Conservation (phyloP, 345 rosid genomes). For the Stellera chamaejasme region DNA sequence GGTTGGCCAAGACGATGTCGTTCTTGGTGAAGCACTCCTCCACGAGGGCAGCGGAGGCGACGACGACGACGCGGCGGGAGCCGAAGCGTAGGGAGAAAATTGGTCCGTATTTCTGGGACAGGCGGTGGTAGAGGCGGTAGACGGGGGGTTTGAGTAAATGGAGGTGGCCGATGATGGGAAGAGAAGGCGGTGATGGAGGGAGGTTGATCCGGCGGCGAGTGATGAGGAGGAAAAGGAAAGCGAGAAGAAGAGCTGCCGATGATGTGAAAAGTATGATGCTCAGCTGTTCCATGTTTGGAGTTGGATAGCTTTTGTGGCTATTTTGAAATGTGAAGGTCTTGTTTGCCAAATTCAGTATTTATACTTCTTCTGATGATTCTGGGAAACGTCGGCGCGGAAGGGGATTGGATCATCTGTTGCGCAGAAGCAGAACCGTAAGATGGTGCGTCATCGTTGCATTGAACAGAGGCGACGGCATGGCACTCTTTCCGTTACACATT, state of each 20-base stretch:
- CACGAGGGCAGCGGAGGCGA: background rate
- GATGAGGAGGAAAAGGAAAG: background rate
- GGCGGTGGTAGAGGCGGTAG: slow-evolving; percentile 11
- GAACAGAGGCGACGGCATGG: too few relatives aligned
- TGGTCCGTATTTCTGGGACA: slow-evolving; percentile 21
- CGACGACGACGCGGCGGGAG: slow-evolving; percentile 16
- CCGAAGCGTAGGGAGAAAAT: slow-evolving; percentile 27
- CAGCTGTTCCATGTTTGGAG: background rate
- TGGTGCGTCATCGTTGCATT: too few relatives aligned
- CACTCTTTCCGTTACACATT: too few relatives aligned
- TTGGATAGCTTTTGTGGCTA: background rate
- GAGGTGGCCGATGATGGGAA: slow-evolving; percentile 25
- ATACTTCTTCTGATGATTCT: too few relatives aligned
- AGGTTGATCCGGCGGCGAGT: slow-evolving; percentile 6
- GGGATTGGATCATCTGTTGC: too few relatives aligned
- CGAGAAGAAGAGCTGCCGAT: background rate
- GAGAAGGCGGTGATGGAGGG: slow-evolving; percentile 21
- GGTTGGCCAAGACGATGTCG: slow-evolving; percentile 1
- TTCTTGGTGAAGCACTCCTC: slow-evolving; percentile 2
- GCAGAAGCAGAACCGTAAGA: too few relatives aligned
- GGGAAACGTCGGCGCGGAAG: too few relatives aligned
- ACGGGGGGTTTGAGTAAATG: slow-evolving; percentile 4
- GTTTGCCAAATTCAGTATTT: background rate
- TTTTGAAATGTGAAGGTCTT: background rate
- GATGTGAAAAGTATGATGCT: background rate